Conservation (phyloP, 495 filamentous ascomycete genomes). For the Elasticomyces elasticus region DNA sequence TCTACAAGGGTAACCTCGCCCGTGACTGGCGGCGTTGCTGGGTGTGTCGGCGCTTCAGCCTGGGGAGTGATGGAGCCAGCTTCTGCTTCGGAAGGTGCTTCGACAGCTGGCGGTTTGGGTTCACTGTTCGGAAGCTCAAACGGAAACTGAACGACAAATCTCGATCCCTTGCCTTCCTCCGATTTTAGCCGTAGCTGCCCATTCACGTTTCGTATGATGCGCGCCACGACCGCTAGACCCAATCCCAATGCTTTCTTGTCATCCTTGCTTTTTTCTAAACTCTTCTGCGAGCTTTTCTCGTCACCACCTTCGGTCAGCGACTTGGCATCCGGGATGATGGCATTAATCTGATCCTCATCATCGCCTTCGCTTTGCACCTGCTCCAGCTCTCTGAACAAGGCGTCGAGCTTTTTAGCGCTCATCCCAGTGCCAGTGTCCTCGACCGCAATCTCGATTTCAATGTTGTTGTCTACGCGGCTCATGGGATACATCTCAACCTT, state of each 20-base stretch:
- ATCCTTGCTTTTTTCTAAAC: slow-evolving; percentile 12
- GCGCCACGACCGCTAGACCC: slow-evolving; percentile 75
- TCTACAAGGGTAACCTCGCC: slow-evolving; percentile 53
- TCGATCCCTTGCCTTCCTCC: slow-evolving; percentile 73
- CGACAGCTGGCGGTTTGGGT: slow-evolving; percentile 14
- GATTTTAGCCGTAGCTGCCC: slow-evolving; percentile 83
- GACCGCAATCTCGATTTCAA: slow-evolving; percentile 61
- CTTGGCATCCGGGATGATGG: slow-evolving; percentile 16
- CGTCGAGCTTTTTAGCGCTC: slow-evolving; percentile 57
- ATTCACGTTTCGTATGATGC: slow-evolving; percentile 80
- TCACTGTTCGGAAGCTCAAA: slow-evolving; percentile 52
- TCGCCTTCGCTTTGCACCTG: slow-evolving; percentile 61
- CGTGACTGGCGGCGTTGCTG: slow-evolving; percentile 28
- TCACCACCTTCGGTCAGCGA: slow-evolving; percentile 10
- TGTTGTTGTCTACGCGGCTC: slow-evolving; percentile 30
- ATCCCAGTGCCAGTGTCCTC: slow-evolving; percentile 79
- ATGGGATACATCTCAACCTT: slow-evolving; percentile 56
- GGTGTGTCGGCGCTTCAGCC: not conserved
- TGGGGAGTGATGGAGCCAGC: slow-evolving; percentile 24
- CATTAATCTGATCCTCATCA: slow-evolving; percentile 29
- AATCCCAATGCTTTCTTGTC: slow-evolving; percentile 54
- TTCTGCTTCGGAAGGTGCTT: not conserved
- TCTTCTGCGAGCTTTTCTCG: too few relatives aligned
- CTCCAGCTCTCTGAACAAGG: slow-evolving; percentile 77
- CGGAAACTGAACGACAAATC: slow-evolving; percentile 64